Conservation (phyloP, 768 basidiomycete genomes). For the Aureoboletus auriporus region DNA sequence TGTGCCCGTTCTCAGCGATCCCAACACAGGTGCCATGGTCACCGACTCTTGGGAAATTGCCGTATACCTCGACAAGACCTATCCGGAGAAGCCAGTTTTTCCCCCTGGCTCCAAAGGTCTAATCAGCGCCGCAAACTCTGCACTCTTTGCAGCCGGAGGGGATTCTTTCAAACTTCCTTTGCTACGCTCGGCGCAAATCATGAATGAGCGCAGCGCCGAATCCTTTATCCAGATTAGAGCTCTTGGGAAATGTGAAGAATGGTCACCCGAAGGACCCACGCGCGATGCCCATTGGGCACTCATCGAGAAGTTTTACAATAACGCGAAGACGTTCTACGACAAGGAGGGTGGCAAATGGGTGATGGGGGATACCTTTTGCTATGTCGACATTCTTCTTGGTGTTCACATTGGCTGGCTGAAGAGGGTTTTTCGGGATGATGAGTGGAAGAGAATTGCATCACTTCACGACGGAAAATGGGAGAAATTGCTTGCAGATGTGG, state of each 20-base stretch:
- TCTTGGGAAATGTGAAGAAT: slow-evolving; percentile 27
- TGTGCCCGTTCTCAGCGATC: slow-evolving; percentile 33
- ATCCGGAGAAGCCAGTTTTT: slow-evolving; percentile 29
- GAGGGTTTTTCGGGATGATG: slow-evolving; percentile 17
- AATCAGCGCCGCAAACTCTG: slow-evolving; percentile 14
- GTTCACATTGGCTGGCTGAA: slow-evolving; percentile 12
- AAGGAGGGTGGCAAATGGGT: slow-evolving; percentile 24
- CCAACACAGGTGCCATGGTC: slow-evolving; percentile 24
- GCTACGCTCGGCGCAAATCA: slow-evolving; percentile 21
- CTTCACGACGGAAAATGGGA: slow-evolving; percentile 27
- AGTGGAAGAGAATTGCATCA: slow-evolving; percentile 24
- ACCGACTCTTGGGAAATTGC: slow-evolving; percentile 32
- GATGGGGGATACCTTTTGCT: slow-evolving; percentile 28
- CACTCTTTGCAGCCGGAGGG: neutral
- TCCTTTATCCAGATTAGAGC: slow-evolving; percentile 38
- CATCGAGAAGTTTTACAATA: slow-evolving; percentile 12
- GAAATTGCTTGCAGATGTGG: slow-evolving; percentile 19
- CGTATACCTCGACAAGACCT: slow-evolving; percentile 33
- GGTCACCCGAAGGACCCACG: slow-evolving; percentile 33
- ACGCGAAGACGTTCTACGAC: slow-evolving; percentile 20
- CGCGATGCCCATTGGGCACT: slow-evolving; percentile 26
- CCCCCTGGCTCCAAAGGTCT: slow-evolving; percentile 19
- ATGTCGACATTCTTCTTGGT: slow-evolving; percentile 29
- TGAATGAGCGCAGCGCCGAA: slow-evolving; percentile 33
- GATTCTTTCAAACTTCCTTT: slow-evolving; percentile 11